phyloP scores from a whole-genome alignment of 2,329 filamentous ascomycete genomes.

The Helotiales sp. region DNA sequence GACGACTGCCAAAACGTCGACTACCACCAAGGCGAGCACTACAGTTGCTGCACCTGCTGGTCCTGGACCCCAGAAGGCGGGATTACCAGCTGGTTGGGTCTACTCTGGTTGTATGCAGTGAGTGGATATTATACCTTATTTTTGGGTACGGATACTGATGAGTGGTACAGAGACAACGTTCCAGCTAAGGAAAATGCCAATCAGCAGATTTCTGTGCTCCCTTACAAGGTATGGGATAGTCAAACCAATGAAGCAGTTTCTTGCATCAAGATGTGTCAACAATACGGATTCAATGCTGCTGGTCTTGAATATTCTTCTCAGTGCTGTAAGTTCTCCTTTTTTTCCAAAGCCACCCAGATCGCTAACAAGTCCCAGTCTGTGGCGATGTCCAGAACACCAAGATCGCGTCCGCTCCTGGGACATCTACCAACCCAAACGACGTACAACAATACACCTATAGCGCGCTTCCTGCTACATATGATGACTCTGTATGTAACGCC shows the following conservation, averaged over 20 bases:
- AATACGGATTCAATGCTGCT: slow-evolving; percentile 23
- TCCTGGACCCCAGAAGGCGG: slow-evolving; percentile 16
- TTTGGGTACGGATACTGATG: slow-evolving; percentile 50
- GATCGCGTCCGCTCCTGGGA: slow-evolving; percentile 16
- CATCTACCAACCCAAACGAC: slow-evolving; percentile 17
- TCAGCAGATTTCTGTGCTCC: slow-evolving; percentile 14
- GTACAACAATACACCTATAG: slow-evolving; percentile 38
- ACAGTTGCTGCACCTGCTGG: slow-evolving; percentile 25
- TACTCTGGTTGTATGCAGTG: slow-evolving; percentile 33
- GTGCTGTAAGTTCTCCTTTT: slow-evolving; percentile 35
- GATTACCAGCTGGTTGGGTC: slow-evolving; percentile 21
- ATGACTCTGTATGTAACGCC: slow-evolving; percentile 20
- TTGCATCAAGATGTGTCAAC: slow-evolving; percentile 16
- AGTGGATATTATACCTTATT: slow-evolving; percentile 33
- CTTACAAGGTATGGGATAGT: slow-evolving; percentile 18
- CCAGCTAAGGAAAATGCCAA: slow-evolving; percentile 45
- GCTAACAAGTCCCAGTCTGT: slow-evolving; percentile 17
- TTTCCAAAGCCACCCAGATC: slow-evolving; percentile 33
- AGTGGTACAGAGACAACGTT: slow-evolving; percentile 50
- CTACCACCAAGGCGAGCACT: too few species aligned
- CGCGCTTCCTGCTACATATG: slow-evolving; percentile 7
- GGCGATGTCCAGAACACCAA: slow-evolving; percentile 22
- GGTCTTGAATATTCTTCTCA: slow-evolving; percentile 21
- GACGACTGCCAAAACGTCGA: slow-evolving; percentile 3
- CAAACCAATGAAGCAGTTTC: slow-evolving; percentile 12